Conservation (phyloP, 192 early-diverging fungal genomes). For the Rhizophagus clarus region DNA sequence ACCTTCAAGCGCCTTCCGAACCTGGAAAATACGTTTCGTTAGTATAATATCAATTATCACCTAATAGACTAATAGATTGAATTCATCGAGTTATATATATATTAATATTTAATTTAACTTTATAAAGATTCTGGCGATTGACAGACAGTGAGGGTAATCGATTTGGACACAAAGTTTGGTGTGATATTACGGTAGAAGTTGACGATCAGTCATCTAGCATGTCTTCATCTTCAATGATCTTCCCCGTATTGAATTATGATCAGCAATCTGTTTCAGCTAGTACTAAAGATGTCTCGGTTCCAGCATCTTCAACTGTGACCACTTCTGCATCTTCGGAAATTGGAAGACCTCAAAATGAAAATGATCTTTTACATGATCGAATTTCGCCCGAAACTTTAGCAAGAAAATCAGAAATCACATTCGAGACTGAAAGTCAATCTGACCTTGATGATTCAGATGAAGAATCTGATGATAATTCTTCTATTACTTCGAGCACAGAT, state of each 20-base stretch:
- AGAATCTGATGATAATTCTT: constrained; percentile 18
- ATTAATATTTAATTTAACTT: neutral
- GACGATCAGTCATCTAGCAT: constrained; percentile 44
- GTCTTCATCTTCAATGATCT: constrained; percentile 47
- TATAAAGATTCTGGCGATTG: constrained; percentile 57
- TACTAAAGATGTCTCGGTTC: constrained; percentile 25
- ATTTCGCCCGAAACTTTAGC: neutral
- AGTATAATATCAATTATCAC: neutral
- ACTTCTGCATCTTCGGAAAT: constrained; percentile 14
- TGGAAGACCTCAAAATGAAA: constrained; percentile 6
- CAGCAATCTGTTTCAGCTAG: constrained; percentile 32
- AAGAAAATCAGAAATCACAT: neutral
- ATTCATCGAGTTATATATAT: neutral
- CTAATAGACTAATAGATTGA: neutral
- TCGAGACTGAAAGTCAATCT: neutral
- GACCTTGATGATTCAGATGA: neutral
- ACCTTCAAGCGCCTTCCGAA: constrained; percentile 61
- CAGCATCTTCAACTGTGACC: constrained; percentile 9
- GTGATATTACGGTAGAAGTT: constrained; percentile 59
- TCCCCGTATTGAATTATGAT: constrained; percentile 41
- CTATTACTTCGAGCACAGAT: neutral
- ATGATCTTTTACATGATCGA: neutral
- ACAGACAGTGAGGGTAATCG: constrained; percentile 56
- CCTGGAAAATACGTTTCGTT: constrained; percentile 61
- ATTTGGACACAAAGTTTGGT: constrained; percentile 72